Base-by-base conservation (phyloP, 1,139 yeast genomes). In the Meyerozyma elateridarum region DNA sequence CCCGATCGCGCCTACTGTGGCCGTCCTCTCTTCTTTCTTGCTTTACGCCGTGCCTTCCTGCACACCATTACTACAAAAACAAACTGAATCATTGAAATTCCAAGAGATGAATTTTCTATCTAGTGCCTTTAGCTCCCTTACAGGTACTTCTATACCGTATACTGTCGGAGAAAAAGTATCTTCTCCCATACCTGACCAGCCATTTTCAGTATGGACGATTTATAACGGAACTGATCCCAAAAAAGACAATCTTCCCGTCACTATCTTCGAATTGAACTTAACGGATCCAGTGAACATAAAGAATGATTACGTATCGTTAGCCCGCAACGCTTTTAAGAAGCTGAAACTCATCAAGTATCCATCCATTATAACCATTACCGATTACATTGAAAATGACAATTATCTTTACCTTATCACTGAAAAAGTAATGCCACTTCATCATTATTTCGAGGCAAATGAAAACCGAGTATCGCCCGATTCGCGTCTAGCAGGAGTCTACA, bases 321-420 rank as follows among this genome's bases (percentile, higher is more conserved):
- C 91, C 1, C 59, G 66, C 32, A 85, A 87, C 52, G 73, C 84
- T 32, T 65, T 76, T 35, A 73, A 67, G 34, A 83, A 79, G 49
- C 65, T 82, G 42, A 81, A 85, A 49, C 63, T 78, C 19, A 64
- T 88, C 48, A 76, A 80, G 39, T 67, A 85, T 18, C 98, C 98
- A 0, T 94, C 95, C 1, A 70, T 88, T 14, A 63, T 88, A 32
- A 64, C 70, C 26, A 73, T 79, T 11, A 46, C 85, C 8, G 96
- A 89, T 42, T 75, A 83, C 20, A 68, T 79, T 33, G 94, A 83
- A 50, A 69, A 71, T 25, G 85, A 80, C 30, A 61, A 68, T 15
- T 58, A 56, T 29, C 58, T 84, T n/a, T 80, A 82, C 45, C 68
- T 89, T 17, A 70, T 88, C 7, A 83, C 95, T 1, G 98, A 91